Evolutionary conservation across 2,329 filamentous ascomycete genomes (phyloP), one percentile per base, ranked within the genome.

Genomic region (Penicillium capsulatum): DNA sequence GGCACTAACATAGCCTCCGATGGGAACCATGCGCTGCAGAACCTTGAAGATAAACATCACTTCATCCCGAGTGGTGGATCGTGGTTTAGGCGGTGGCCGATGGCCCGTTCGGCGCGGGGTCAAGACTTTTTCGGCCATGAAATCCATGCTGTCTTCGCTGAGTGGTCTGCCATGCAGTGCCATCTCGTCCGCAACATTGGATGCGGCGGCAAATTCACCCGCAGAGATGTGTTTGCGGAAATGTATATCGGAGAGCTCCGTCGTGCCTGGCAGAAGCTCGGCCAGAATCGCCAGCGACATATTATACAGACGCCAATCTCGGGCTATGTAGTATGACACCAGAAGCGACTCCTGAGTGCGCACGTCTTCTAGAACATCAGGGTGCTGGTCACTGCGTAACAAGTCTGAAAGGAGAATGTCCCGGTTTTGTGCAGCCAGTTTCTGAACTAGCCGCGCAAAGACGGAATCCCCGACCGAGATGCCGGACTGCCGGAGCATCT

Each of bases 381-480:
- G 80, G 61, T 84, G 81, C 42, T 82, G 75, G 55, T 85, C 81
- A 48, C 73, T 81, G 27, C 70, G 54, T 6, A 81, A 52, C 7
- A 82, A 57, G 44, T 72, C 70, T 7, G 70, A 60, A 36, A 80
- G 70, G 14, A 80, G 54, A 5, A 69, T 63, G 20, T 66, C 69
- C n/a, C 83, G 73, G 19, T 74, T 70, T 22, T 75, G 69, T 14
- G 63, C 63, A 3, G 82, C 82, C 40, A 92, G 77, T 40, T 79
- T 76, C 28, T 77, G 70, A 4, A 94, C 55, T 7, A 85, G 72
- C 29, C 75, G 73, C 31, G 79, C 75, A 57, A 88, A 95, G 2
- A 76, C 73, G 3, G 78, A 81, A 4, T 73, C 64, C 3, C 77
- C 73, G 17, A 87, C 69, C 1, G 71, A 69, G 19, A 95, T 84